Percentiles rank a stretch among this genome's conserved stretches.
Conservation (phyloP, 2,329 filamentous ascomycete species). For the Sporothrix luriei region DNA sequence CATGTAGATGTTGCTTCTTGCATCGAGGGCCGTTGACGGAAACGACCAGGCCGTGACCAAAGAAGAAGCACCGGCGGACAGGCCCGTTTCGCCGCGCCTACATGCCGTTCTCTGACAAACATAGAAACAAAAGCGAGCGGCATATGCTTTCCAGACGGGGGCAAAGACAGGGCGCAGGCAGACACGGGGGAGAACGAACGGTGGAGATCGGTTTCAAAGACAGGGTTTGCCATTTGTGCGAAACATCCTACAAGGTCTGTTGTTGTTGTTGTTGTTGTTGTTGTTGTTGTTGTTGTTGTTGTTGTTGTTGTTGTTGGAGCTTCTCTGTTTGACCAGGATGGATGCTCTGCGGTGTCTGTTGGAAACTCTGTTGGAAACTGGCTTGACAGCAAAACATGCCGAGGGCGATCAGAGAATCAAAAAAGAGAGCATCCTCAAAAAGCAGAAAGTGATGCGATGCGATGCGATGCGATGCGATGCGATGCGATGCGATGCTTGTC, state of each 20-base stretch:
- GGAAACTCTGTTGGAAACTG: too few relatives aligned
- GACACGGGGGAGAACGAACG: neutral
- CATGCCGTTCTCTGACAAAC: neutral
- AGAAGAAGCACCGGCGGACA: neutral
- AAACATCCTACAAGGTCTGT: neutral
- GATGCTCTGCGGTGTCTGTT: neutral
- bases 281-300: neutral
- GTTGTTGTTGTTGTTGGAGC: neutral
- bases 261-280: neutral
- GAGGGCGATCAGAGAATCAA: neutral
- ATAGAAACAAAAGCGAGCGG: neutral
- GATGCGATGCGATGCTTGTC: neutral
- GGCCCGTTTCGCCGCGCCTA: neutral
- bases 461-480: too few relatives aligned
- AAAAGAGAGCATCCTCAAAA: neutral
- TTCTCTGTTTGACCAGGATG: conserved; percentile 15
- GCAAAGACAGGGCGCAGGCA: neutral
- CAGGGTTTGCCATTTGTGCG: too few relatives aligned
- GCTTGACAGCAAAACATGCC: too few relatives aligned
- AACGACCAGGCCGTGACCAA: neutral
- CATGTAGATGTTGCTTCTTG: neutral
- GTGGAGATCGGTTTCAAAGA: conserved; percentile 7
- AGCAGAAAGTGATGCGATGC: neutral
- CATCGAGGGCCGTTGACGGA: neutral
- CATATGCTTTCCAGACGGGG: conserved; percentile 1